Conservation (phyloP, 2,329 filamentous ascomycete genomes). For the Didymella keratinophila region DNA sequence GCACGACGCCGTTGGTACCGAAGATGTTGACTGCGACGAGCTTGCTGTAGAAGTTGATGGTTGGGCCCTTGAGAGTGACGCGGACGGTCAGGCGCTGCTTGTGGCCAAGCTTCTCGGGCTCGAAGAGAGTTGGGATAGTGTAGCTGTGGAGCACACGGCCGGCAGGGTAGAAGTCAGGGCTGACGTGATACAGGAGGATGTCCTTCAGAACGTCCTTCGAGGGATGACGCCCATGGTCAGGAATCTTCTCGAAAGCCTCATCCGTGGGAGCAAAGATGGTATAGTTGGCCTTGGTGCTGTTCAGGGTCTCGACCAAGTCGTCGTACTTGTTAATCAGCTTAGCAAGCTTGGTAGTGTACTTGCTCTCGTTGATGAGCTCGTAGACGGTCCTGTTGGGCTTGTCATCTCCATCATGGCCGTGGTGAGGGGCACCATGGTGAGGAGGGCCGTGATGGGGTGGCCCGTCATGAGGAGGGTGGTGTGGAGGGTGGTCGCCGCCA, state of each 20-base stretch:
- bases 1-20: slow-evolving; percentile 81
- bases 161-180: slow-evolving; percentile 71
- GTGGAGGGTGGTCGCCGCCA: slow-evolving; percentile 45
- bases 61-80: slow-evolving; percentile 68
- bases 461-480: slow-evolving; percentile 26
- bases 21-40: slow-evolving; percentile 74
- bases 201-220: slow-evolving; percentile 74
- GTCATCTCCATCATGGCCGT: slow-evolving; percentile 49
- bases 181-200: slow-evolving; percentile 78
- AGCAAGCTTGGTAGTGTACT: slow-evolving; percentile 79
- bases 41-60: slow-evolving; percentile 79
- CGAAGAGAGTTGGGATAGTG: slow-evolving; percentile 74
- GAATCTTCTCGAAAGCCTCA: slow-evolving; percentile 74
- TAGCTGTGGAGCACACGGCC: slow-evolving; percentile 71
- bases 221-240: slow-evolving; percentile 65
- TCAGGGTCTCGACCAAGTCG: slow-evolving; percentile 75
- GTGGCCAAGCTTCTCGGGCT: slow-evolving; percentile 64
- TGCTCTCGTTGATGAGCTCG: slow-evolving; percentile 76
- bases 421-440: slow-evolving; percentile 46
- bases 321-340: slow-evolving; percentile 76
- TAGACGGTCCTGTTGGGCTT: slow-evolving; percentile 77
- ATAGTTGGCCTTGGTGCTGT: slow-evolving; percentile 75
- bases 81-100: slow-evolving; percentile 76
- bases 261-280: slow-evolving; percentile 85
- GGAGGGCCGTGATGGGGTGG: slow-evolving; percentile 26